Base-by-base conservation (phyloP, 176 grass and related monocot genomes). In the Avena sativa region DNA sequence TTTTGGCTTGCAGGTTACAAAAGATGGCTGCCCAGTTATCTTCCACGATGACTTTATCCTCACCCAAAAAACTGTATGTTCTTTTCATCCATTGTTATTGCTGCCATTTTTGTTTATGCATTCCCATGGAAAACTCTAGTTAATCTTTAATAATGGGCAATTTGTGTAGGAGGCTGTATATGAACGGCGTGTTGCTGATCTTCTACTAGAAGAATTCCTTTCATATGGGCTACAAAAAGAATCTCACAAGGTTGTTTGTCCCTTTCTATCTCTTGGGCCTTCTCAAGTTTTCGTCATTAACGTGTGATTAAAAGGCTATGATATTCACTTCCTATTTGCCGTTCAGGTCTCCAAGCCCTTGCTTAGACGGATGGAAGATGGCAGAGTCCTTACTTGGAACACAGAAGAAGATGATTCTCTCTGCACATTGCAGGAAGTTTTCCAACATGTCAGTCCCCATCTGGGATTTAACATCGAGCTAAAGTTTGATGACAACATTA, bases 381-480 rank as follows among this genome's bases (percentile, higher is more conserved):
- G 96, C 55, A 88, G 71, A 62, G 65, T 92, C 51, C 58, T 88
- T 79, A 65, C 82, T 20, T 98, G 93, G 96, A 92, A 56, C 59
- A 87, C 88, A 60, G 84, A 96, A 89, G 85, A 84, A 17, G 93
- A 98, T 84, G 85, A 87, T 79, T 88, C 88, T 12, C 78, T 94
- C 51, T 98, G 96, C 88, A 95, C 93, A 57, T 71, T 98, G 68
- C 81, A 95, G 89, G 93, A 98, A 72, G 93, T 63, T 20, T 96
- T 98, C 81, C 67, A 94, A 88, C 9, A 32, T 80, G 92, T 94
- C 8, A 91, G 87, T 87, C 89, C 89, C 30, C 81, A 56, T 74
- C 28, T 98, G 50, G 93, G 96, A 83, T 98, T 98, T 82, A 98
- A 94, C 74, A 91, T 98, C 78, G 96, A 98, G 81, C 74, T 98